Evolutionary conservation across 371 early-diverging fungal genomes (phyloP), one percentile per base, ranked within the genome.

Genomic region (Nematocida ironsii): DNA sequence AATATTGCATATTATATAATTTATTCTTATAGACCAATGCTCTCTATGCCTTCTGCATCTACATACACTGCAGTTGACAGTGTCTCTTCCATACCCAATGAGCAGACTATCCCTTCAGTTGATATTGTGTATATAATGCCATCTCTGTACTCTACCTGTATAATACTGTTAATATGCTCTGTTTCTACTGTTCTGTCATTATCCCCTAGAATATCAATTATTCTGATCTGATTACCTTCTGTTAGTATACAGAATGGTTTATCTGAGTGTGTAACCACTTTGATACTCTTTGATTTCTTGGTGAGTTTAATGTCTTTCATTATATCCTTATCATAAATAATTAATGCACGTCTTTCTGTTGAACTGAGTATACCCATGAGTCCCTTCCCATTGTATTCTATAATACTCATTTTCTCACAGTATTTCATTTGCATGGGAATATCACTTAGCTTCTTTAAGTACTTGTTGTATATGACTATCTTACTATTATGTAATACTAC

Each of bases 61-160:
- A 82, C 82, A 42, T 62, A 82, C 5, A 73, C 47, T 13, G 64
- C 82, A 11, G 25, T 45, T 9, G 62, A 73, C 25, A 76, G 48
- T 27, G 7, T 48, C 7, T 73, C 73, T 33, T 71, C 80, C 18
- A 71, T 23, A 0, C 27, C 45, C 4, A 27, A 16, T 5, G 50
- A 11, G 54, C 80, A 78, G 18, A 78, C 33, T 27, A 70, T 45
- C 16, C 80, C 80, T 52, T 78, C 80, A n/a, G 20, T n/a, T 18
- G 80, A 78, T 20, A 44, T 18, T 9, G 70, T 54, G 55, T 70
- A 68, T 23, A 78, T 20, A 9, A 4, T 16, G 11, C 44, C 33
- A 13, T 55, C 40, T 47, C 3, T 18, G 42, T 69, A 78, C 48
- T 39, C 45, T 18, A 58, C 33, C 16, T 58, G 45, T 13, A 11